Evolutionary conservation across 768 basidiomycete genomes (phyloP), one percentile per base, ranked within the genome.

Genomic region (Guyanaporus albipodus): DNA sequence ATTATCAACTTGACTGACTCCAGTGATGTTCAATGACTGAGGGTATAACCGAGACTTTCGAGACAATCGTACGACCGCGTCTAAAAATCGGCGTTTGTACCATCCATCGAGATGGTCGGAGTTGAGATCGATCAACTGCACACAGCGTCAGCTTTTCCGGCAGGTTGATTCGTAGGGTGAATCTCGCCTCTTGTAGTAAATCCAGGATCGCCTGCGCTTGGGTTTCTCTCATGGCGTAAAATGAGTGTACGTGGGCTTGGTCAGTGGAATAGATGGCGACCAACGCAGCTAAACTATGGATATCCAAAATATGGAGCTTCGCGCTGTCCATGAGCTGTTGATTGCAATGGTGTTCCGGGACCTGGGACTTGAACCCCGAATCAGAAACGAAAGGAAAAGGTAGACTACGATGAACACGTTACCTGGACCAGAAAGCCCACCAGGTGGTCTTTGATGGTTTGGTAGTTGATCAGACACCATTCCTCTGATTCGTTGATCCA

Each of bases 11-110:
- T 53, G 38, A 6, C 55, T 53, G 6, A 54, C 56, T 6, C 51
- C 54, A 2, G 28, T 42, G 35, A 66, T 59, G 19, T 49, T 51
- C 24, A 69, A 47, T n/a, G 54, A 53, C 46, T 11, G 50, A 18
- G 67, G 69, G 24, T 64, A 63, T 12, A 55, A 46, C 28, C 58
- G 50, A 10, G 67, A 59, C 48, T 58, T 57, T 31, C 59, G 55
- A 12, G 67, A 64, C 12, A 69, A 42, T 29, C 60, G 53, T 12
- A 66, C 50, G 11, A 67, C 54, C 17, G 59, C 54, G 21, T 67
- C 62, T 42, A 64, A 27, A 47, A 62, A 64, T 18, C 61, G 48
- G 17, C 55, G 62, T 40, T 50, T 57, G 46, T 64, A 64, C 62
- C 59, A 62, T 18, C 27, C 42, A 26, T 62, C 53, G 14, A 66